Conservation (phyloP, 163 green algal species). For the Scenedesmus sp. region DNA sequence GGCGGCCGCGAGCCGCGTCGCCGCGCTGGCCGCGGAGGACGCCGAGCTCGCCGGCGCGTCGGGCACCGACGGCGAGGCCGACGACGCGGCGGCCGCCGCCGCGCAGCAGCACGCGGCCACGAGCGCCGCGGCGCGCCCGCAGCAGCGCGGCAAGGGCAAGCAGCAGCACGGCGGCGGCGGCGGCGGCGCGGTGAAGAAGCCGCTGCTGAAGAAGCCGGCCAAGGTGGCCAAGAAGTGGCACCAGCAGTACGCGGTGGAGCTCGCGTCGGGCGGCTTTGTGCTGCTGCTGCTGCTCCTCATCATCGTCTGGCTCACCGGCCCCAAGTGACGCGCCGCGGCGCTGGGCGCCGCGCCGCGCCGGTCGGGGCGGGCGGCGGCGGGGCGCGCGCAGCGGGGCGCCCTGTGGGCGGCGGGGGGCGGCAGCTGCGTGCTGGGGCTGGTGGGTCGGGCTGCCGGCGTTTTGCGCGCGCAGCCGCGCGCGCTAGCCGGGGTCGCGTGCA, state of each 20-base stretch:
- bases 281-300: constrained; percentile 19
- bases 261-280: neutral
- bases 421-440: too few relatives aligned
- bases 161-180: constrained; percentile 3
- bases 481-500: too few relatives aligned
- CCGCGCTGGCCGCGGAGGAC: constrained; percentile 7
- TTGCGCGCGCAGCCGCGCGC: too few relatives aligned
- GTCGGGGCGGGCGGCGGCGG: too few relatives aligned
- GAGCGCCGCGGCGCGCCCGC: constrained; percentile 3
- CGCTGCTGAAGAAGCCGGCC: constrained; percentile 8
- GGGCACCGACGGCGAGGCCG: constrained; percentile 18
- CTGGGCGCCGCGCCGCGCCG: too few relatives aligned
- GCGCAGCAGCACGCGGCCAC: constrained; percentile 9
- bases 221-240: constrained; percentile 42
- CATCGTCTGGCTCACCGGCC: neutral
- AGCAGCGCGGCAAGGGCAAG: constrained; percentile 14
- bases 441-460: too few relatives aligned
- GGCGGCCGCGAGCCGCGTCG: neutral
- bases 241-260: constrained; percentile 37
- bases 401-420: too few relatives aligned
- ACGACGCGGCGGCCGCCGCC: neutral
- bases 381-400: too few relatives aligned
- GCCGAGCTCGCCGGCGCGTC: neutral
- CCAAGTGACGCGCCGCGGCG: too few relatives aligned
- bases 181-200: neutral